These are phyloP conservation scores for Linanthus parryae DNA, from an alignment of 148 eudicot genomes.

Conservation along the genomic window DNA sequence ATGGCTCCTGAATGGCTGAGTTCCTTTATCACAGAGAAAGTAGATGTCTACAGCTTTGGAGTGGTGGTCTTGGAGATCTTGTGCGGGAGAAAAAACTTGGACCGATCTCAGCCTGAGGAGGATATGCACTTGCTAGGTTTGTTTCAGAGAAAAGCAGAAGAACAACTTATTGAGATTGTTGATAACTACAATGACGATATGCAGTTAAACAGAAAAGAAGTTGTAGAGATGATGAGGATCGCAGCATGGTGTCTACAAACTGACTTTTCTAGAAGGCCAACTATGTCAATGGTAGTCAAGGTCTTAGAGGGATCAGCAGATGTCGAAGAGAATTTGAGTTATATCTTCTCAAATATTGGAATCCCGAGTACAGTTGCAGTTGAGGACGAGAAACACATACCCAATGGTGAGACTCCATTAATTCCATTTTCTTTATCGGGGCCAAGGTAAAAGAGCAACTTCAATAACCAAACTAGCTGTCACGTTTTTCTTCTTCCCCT, in stretches of 20 bases:
- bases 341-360: neutral
- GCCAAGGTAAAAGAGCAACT: no score
- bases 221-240: conserved; percentile 12
- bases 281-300: conserved; percentile 6
- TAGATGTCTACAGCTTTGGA: conserved; percentile 17
- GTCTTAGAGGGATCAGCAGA: conserved; percentile 2
- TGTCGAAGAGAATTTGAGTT: neutral
- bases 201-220: neutral
- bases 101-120: conserved; percentile 8
- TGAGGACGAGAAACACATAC: no score
- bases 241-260: neutral
- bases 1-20: conserved; percentile 14
- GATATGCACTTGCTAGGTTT: conserved; percentile 5
- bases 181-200: neutral
- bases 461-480: no score
- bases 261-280: neutral
- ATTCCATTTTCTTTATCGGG: no score
- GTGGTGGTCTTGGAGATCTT: conserved; percentile 9
- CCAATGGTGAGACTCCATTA: no score
- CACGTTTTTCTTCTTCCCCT: no score
- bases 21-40: conserved; percentile 9
- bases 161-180: neutral
- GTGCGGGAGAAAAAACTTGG: conserved; percentile 5
- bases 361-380: no score
- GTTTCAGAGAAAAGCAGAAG: conserved; percentile 9